phyloP scores from a whole-genome alignment of 177 flowering plant genomes.

The Telopea speciosissima region DNA sequence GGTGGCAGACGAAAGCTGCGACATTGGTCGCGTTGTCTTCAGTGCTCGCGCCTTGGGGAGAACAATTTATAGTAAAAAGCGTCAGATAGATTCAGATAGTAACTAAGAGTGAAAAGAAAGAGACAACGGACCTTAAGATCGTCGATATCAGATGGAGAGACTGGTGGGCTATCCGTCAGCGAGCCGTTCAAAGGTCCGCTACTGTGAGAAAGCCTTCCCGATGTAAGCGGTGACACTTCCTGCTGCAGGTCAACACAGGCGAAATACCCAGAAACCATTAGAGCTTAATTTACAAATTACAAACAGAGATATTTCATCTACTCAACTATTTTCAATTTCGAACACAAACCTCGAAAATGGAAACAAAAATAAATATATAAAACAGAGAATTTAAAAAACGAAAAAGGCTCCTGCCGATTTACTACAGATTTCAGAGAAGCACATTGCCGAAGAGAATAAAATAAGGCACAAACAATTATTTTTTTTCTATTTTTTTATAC shows the following conservation, averaged over 20 bases:
- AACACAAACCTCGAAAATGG: not conserved
- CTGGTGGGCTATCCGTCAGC: slow-evolving; percentile 61
- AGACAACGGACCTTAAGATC: slow-evolving; percentile 43
- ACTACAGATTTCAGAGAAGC: not conserved
- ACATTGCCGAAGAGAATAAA: not conserved
- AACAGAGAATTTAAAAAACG: no score
- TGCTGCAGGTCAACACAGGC: slow-evolving; percentile 30
- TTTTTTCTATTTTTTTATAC: not conserved
- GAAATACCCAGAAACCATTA: not conserved
- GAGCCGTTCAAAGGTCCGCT: slow-evolving; percentile 48
- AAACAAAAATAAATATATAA: not conserved
- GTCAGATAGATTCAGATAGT: not conserved
- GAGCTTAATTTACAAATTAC: not conserved
- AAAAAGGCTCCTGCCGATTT: no score
- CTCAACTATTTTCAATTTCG: no score
- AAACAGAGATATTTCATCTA: not conserved
- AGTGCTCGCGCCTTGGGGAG: not conserved
- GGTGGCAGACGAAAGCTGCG: not conserved
- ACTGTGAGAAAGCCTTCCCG: slow-evolving; percentile 66
- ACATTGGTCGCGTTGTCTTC: not conserved
- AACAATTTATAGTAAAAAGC: no score
- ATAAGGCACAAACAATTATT: not conserved
- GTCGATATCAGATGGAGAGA: slow-evolving; percentile 61
- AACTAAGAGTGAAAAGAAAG: not conserved
- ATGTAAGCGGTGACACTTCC: slow-evolving; percentile 65